These are phyloP conservation scores for Saitozyma sp. DNA, from an alignment of 768 basidiomycete species.

Conservation along the genomic window DNA sequence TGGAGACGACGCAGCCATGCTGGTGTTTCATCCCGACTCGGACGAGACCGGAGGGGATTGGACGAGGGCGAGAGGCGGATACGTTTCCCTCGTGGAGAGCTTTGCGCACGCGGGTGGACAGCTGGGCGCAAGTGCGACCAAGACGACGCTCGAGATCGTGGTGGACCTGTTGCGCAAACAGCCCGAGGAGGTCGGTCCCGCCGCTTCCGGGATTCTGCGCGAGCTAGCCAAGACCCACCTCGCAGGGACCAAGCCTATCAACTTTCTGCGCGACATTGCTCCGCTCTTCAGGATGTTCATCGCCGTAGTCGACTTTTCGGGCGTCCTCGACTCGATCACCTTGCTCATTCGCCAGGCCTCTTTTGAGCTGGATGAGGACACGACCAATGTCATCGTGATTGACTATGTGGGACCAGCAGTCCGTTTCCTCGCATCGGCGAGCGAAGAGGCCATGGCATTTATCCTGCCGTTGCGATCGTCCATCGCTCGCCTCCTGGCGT, in stretches of 20 bases:
- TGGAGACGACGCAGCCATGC: conserved; percentile 26
- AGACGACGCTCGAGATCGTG: conserved; percentile 33
- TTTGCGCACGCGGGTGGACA: conserved; percentile 35
- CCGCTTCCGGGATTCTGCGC: conserved; percentile 21
- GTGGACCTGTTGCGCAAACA: conserved; percentile 25
- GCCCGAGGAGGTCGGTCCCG: conserved; percentile 16
- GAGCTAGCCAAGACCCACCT: conserved; percentile 31
- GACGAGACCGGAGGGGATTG: conserved; percentile 24
- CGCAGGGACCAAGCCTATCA: conserved; percentile 13
- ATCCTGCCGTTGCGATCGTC: conserved; percentile 19
- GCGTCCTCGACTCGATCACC: conserved; percentile 31
- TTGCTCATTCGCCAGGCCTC: conserved; percentile 18
- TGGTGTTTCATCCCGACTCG: conserved; percentile 23
- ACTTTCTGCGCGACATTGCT: conserved; percentile 32
- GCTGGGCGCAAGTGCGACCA: conserved; percentile 18
- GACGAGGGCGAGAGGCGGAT: conserved; percentile 26
- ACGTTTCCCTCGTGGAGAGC: conserved; percentile 33
- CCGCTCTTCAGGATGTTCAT: conserved; percentile 30
- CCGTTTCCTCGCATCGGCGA: conserved; percentile 15
- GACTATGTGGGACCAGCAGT: conserved; percentile 31
- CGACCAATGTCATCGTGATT: conserved; percentile 25
- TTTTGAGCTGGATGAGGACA: conserved; percentile 16
- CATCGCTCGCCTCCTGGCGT: conserved; percentile 20
- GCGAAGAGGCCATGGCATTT: conserved; percentile 25
- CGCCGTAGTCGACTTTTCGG: conserved; percentile 38